Evolutionary conservation across 2,329 filamentous ascomycete genomes (phyloP), one percentile per base, ranked within the genome.

Genomic region (Nigrospora sphaerica): DNA sequence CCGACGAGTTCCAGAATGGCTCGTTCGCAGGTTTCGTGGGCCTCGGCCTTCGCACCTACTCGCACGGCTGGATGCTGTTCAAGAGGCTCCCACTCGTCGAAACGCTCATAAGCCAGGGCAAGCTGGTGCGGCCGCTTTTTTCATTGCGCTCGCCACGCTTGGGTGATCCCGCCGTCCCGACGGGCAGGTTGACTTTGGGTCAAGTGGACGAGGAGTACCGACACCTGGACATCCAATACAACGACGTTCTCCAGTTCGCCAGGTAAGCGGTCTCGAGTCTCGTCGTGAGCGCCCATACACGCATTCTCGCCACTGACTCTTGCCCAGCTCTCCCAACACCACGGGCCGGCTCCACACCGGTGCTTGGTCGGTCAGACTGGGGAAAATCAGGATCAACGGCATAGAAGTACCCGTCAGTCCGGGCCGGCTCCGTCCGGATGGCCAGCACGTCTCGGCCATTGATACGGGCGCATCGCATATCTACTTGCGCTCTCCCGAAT

Each of bases 401-500:
- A 32, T 39, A 23, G 35, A 39, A 38, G 13, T 39, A 10, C 35
- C 28, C 12, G 36, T 34, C 17, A 39, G 28, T 10, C 43, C 36
- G 5, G 43, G 43, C 5, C 37, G 36, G 12, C 28, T 39, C 32
- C 35, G 43, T 18, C n/a, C 36, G 7, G 43, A 45, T 18, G 33
- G 32, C 5, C 19, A 28, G 3, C 43, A 45, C 23, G 36, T 45
- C 19, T 45, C 43, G 12, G 31, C 32, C 16, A 23, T 45, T 32
- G 43, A 45, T 16, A 32, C 43, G 18, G 36, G 43, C 17, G 36
- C 43, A n/a, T 33, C 43, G 12, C 36, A 45, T n/a, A 39, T 45
- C 28, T 39, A 45, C 31, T 17, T 45, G 2, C 32, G 18, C 11
- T 14, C 43, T 2, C 17, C 28, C 9, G 43, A 45, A 34, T 39